A percentile compares a stretch with the other conserved stretches of the same genome.
Conservation (phyloP, 371 early-diverging fungal genomes). For the Lichtheimia ramosa region DNA sequence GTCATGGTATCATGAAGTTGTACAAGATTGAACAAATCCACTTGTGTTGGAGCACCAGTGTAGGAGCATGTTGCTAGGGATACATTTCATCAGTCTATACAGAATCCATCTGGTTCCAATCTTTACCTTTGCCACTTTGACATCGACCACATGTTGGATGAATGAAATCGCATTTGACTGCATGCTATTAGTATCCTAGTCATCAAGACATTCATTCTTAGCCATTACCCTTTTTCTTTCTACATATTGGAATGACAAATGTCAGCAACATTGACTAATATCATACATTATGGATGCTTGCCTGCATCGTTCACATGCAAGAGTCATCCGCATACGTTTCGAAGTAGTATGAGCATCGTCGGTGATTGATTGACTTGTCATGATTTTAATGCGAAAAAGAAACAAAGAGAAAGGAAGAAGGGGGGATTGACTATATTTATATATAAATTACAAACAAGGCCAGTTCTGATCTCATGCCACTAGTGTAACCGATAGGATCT, state of each 20-base stretch:
- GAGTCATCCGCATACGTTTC: constrained; percentile 51
- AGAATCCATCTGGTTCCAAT: too few species aligned
- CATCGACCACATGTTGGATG: constrained; percentile 50
- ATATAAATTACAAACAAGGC: constrained; percentile 1
- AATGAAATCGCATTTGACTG: constrained; percentile 55
- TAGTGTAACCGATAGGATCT: too few species aligned
- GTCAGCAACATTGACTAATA: not conserved
- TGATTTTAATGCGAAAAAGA: not conserved
- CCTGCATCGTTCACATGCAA: constrained; percentile 59
- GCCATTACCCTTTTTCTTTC: not conserved
- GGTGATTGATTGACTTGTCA: not conserved
- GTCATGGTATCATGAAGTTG: constrained; percentile 44
- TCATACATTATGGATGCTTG: constrained; percentile 8
- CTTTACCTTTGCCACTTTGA: constrained; percentile 37
- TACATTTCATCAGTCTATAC: too few species aligned
- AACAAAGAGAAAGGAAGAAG: constrained; percentile 2
- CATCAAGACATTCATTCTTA: not conserved
- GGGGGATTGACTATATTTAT: not conserved
- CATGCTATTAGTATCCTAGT: not conserved
- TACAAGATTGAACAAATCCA: constrained; percentile 48
- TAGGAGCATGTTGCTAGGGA: constrained; percentile 49
- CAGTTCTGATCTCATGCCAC: too few species aligned
- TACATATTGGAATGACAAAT: too few species aligned
- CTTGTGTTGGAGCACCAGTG: constrained; percentile 46
- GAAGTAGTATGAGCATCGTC: constrained; percentile 26